Percentiles rank a stretch among this genome's conserved stretches.
Evolutionary conservation across 208 protist species (phyloP).

Genomic region (Novymonas esmeraldas): DNA sequence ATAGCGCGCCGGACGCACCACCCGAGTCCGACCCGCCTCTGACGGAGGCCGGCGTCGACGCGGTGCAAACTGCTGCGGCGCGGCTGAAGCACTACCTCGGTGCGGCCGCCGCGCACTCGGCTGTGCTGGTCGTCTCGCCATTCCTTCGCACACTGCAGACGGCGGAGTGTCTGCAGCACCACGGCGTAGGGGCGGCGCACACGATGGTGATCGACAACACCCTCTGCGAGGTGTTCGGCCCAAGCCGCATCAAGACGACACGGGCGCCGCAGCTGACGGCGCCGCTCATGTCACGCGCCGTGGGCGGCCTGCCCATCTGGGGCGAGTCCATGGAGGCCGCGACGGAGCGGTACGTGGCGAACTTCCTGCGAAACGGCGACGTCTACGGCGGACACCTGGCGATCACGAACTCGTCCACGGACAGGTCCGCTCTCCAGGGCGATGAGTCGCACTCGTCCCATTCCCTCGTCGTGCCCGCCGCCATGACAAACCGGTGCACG

Average conservation of each 20-base stretch:
- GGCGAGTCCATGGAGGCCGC: conserved; percentile 69
- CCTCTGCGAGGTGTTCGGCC: conserved; percentile 79
- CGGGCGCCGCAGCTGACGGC: conserved; percentile 21
- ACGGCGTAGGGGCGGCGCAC: conserved; percentile 43
- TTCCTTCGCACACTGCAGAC: conserved; percentile 78
- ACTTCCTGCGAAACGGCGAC: conserved; percentile 38
- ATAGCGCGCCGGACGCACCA: conserved; percentile 44
- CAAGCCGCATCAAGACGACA: conserved; percentile 61
- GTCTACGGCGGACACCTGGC: conserved; percentile 21
- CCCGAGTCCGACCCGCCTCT: conserved; percentile 74
- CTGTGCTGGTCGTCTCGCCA: conserved; percentile 63
- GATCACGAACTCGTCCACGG: background rate
- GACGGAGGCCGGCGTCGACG: conserved; percentile 51
- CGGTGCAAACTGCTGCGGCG: conserved; percentile 37
- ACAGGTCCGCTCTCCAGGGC: background rate
- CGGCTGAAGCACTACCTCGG: conserved; percentile 44
- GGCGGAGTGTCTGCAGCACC: conserved; percentile 48
- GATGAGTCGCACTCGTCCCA: conserved; percentile 6
- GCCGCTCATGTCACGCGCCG: background rate
- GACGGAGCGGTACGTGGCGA: conserved; percentile 35
- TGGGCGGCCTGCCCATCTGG: conserved; percentile 56
- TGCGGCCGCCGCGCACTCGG: conserved; percentile 13
- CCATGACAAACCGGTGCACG: background rate
- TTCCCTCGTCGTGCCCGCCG: background rate
- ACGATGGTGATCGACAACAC: conserved; percentile 58